Base-by-base conservation (phyloP, 2,329 filamentous ascomycete genomes). In the Xylariaceae sp. region DNA sequence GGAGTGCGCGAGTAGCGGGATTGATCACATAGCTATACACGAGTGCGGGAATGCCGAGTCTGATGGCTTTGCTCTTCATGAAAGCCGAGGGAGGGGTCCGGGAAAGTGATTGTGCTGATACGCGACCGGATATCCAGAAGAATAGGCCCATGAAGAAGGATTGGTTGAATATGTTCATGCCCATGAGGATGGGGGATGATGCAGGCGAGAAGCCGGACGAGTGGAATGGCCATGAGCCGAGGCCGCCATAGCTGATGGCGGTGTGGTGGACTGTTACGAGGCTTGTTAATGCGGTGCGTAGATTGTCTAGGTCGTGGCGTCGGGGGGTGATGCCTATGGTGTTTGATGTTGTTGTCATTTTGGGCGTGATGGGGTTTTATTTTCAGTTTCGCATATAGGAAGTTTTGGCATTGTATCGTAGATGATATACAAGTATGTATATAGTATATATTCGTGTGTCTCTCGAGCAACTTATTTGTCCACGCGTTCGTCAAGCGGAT, bases 211-310 rank as follows among this genome's bases (percentile, higher is more conserved):
- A 48, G 17, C 13, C 13, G 17, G 47, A 44, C 6, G 57, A 58
- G 17, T 47, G 42, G 42, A 51, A 47, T 1, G n/a, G 18, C 55
- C 54, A 55, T 41, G 38, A n/a, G 5, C 58, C 54, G 12, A 50
- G 11, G 6, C 54, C 60, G 36, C 60, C 57, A 44, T 62, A 60
- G 18, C 50, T n/a, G 31, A 56, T 51, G 6, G 60, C 51, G 6
- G 57, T 60, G 44, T 61, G 60, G 36, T 62, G 60, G 17, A 60
- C 49, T 14, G 57, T 54, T 19, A 62, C 60, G 16, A 57, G 53
- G 31, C 47, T 45, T 2, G 60, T 60, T 1, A 59, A 50, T 16
- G 53, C 52, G 9, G 50, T 54, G 12, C 54, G 51, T 12, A 59
- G 49, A 11, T 60, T 59, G 45, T 58, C 61, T 14, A 60, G 49